A percentile compares a stretch with the other conserved stretches of the same genome.
Conservation (phyloP, 306 rosid species). For the Quercus bicolor region DNA sequence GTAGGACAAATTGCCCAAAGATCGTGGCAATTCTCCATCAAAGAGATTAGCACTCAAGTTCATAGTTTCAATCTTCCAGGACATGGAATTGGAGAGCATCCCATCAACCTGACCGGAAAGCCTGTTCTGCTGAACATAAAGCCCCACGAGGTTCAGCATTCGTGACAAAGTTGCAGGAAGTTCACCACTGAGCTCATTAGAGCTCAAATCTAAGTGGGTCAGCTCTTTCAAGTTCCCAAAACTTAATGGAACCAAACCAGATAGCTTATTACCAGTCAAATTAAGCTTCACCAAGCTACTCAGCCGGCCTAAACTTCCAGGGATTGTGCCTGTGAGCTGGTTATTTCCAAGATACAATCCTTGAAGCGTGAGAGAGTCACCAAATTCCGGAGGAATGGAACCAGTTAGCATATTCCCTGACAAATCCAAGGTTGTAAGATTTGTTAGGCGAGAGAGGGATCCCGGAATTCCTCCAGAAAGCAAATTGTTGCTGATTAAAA, state of each 20-base stretch:
- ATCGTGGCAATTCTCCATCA: slow-evolving; percentile 55
- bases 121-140: slow-evolving; percentile 78
- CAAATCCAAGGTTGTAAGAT: slow-evolving; percentile 87
- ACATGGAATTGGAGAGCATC: slow-evolving; percentile 59
- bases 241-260: slow-evolving; percentile 63
- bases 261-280: slow-evolving; percentile 70
- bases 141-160: slow-evolving; percentile 66
- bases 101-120: slow-evolving; percentile 57
- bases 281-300: slow-evolving; percentile 81
- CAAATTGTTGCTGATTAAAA: slow-evolving; percentile 64
- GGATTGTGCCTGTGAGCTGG: slow-evolving; percentile 59
- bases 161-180: slow-evolving; percentile 74
- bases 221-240: slow-evolving; percentile 64
- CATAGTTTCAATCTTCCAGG: slow-evolving; percentile 89
- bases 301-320: slow-evolving; percentile 58
- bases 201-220: slow-evolving; percentile 76
- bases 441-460: slow-evolving; percentile 56
- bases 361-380: slow-evolving; percentile 67
- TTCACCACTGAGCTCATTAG: slow-evolving; percentile 65
- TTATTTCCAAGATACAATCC: slow-evolving; percentile 80
- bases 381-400: slow-evolving; percentile 72
- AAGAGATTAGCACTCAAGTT: slow-evolving; percentile 71
- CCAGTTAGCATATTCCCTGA: slow-evolving; percentile 78
- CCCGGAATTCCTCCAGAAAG: slow-evolving; percentile 72
- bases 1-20: slow-evolving; percentile 79